A percentile compares a stretch with the other conserved stretches of the same genome.
Evolutionary conservation across 2,329 filamentous ascomycete genomes (phyloP).

Genomic region (Fusarium sp.): DNA sequence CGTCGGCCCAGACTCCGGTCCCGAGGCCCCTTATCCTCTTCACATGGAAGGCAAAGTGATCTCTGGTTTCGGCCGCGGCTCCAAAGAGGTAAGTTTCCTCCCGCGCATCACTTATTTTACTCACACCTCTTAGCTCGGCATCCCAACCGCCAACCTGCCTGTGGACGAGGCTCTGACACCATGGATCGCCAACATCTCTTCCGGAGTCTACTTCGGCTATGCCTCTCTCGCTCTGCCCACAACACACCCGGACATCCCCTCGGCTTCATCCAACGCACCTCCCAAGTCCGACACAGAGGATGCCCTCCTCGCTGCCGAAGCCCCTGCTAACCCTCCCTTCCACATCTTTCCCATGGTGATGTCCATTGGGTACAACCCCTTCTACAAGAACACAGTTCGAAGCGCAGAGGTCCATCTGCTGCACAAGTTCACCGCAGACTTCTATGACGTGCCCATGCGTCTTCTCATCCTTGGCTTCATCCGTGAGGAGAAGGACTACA

Average conservation of each 20-base stretch:
- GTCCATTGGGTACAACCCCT: constrained; percentile 96
- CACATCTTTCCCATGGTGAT: constrained; percentile 86
- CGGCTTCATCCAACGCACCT: constrained; percentile 8
- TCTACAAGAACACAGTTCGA: constrained; percentile 90
- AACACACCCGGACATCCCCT: constrained; percentile 57
- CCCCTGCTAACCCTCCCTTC: constrained; percentile 44
- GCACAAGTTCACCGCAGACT: constrained; percentile 80
- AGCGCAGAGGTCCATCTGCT: constrained; percentile 93
- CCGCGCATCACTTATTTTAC: neutral
- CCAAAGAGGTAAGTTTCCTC: constrained; percentile 76
- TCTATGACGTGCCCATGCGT: constrained; percentile 85
- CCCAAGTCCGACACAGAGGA: constrained; percentile 26
- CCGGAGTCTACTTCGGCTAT: constrained; percentile 95
- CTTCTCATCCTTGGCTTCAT: constrained; percentile 88
- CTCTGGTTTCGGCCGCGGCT: constrained; percentile 92
- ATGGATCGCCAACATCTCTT: constrained; percentile 73
- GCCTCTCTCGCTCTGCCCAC: constrained; percentile 75
- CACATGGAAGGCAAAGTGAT: constrained; percentile 88
- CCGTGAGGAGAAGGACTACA: constrained; percentile 89
- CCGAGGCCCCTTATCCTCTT: constrained; percentile 83
- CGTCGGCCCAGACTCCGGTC: constrained; percentile 79
- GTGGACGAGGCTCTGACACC: constrained; percentile 71
- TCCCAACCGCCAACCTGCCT: constrained; percentile 93
- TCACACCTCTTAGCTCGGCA: constrained; percentile 75
- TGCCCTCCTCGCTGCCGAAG: constrained; percentile 19